Evolutionary conservation across 352 stramenopile genomes (phyloP), one percentile per base, ranked within the genome.

Genomic region (Globisporangium cystogenes): DNA sequence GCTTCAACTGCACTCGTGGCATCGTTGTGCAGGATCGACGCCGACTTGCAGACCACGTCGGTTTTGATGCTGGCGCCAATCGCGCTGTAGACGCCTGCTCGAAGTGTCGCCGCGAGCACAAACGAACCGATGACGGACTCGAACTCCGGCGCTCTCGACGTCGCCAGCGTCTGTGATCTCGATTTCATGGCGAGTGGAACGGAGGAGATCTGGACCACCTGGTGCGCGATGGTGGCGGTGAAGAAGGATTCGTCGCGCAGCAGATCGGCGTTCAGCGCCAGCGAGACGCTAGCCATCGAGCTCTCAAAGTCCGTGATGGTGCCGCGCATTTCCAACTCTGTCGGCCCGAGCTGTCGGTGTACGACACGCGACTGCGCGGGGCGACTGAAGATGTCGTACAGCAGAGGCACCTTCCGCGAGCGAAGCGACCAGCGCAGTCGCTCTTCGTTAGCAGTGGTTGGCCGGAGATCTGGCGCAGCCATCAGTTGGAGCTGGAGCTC

Each of bases 241-340:
- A 62, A 53, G 33, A 45, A 50, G 12, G 35, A 29, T 4, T 35
- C 33, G 48, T 53, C 42, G 16, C 24, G 48, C 48, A 48, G 4
- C 26, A 62, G 21, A 1, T 51, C 55, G 31, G 33, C 48, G 33
- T 23, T 51, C 23, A 43, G 8, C 12, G 3, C 48, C 10, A 62
- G 31, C 43, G 55, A 48, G 40, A 56, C 27, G 20, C 41, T 35
- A 0, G 55, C 43, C 41, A 62, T 46, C 5, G 55, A 51, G 6
- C 41, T 36, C 11, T 47, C n/a, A 11, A 57, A 57, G 6, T 53
- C 50, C 11, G 31, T 2, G 41, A 62, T 49, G 4, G 48, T 42
- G 33, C 48, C 42, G 10, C 55, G 55, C 55, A 57, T 53, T 24
- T 51, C 48, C n/a, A 62, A 24, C n/a, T 46, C 36, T 12, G 49